phyloP scores from a whole-genome alignment of 208 protist species.

The Wallacemonas rigidus region DNA sequence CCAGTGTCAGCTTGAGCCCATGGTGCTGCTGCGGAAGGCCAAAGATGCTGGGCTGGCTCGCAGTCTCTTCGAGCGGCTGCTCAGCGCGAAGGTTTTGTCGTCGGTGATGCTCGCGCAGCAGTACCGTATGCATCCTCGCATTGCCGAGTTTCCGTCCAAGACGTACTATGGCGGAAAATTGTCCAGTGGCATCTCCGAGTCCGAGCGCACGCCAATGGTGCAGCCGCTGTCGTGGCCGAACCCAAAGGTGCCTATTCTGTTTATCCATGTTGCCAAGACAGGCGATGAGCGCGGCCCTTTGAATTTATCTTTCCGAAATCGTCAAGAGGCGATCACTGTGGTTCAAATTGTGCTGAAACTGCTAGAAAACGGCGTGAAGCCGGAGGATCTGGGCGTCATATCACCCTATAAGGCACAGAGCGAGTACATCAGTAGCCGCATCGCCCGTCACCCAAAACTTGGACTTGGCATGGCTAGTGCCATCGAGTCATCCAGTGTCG shows the following conservation, averaged over 20 bases:
- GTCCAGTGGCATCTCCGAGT: conserved; percentile 94
- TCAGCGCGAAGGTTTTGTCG: conserved; percentile 28
- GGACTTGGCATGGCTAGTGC: conserved; percentile 70
- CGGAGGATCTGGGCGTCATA: conserved; percentile 96
- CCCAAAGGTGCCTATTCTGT: not conserved
- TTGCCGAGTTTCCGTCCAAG: conserved; percentile 96
- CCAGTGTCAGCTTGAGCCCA: conserved; percentile 96
- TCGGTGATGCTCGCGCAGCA: conserved; percentile 87
- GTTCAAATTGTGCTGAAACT: conserved; percentile 92
- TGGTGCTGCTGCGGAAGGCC: conserved; percentile 95
- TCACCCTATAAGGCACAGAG: conserved; percentile 98
- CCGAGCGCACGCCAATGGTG: not conserved
- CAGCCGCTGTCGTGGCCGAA: not conserved
- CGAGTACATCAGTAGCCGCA: conserved; percentile 86
- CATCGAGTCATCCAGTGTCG: conserved; percentile 94
- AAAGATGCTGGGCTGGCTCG: conserved; percentile 85
- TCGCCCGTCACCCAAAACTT: conserved; percentile 82
- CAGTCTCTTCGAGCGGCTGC: conserved; percentile 96
- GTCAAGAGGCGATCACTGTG: not conserved
- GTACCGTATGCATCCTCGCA: conserved; percentile 98
- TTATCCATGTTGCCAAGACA: not conserved
- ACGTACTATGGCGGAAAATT: conserved; percentile 98
- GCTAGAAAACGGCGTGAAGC: conserved; percentile 60
- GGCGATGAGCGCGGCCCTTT: not conserved
- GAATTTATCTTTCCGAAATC: not conserved